A percentile compares a stretch with the other conserved stretches of the same genome.
Conservation (phyloP, 805 yeast genomes). For the Starmerella lactis-condensi region DNA sequence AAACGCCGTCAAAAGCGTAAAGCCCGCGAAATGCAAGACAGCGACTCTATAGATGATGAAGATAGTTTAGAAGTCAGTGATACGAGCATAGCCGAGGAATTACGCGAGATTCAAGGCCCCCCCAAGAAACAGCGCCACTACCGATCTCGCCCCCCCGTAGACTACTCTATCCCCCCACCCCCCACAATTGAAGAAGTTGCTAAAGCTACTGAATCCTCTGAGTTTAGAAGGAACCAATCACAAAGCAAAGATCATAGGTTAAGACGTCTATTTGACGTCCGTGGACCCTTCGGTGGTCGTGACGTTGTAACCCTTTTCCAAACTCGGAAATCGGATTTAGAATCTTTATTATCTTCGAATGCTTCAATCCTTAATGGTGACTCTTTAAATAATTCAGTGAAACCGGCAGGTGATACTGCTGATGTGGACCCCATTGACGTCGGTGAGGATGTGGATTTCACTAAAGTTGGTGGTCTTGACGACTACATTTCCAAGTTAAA, state of each 20-base stretch:
- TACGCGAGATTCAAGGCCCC: conserved; percentile 12
- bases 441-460: conserved; percentile 67
- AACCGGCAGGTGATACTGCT: too few relatives aligned
- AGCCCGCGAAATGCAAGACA: neutral
- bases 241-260: conserved; percentile 17
- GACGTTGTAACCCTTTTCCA: conserved; percentile 64
- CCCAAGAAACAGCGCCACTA: conserved; percentile 12
- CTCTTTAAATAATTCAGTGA: neutral
- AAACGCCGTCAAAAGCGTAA: conserved; percentile 1
- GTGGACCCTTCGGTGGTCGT: conserved; percentile 96
- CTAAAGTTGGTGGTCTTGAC: conserved; percentile 80
- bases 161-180: conserved; percentile 17
- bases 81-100: conserved; percentile 14
- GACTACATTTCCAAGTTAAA: conserved; percentile 79
- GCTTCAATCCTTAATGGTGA: too few relatives aligned
- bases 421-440: conserved; percentile 68
- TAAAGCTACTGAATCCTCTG: conserved; percentile 3
- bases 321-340: conserved; percentile 9
- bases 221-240: neutral
- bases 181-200: conserved; percentile 16
- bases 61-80: conserved; percentile 10
- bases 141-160: conserved; percentile 16
- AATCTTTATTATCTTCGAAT: neutral
- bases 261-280: conserved; percentile 71
- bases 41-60: conserved; percentile 5